phyloP scores from a whole-genome alignment of 768 basidiomycete species.

The Multifurca ochricompacta region DNA sequence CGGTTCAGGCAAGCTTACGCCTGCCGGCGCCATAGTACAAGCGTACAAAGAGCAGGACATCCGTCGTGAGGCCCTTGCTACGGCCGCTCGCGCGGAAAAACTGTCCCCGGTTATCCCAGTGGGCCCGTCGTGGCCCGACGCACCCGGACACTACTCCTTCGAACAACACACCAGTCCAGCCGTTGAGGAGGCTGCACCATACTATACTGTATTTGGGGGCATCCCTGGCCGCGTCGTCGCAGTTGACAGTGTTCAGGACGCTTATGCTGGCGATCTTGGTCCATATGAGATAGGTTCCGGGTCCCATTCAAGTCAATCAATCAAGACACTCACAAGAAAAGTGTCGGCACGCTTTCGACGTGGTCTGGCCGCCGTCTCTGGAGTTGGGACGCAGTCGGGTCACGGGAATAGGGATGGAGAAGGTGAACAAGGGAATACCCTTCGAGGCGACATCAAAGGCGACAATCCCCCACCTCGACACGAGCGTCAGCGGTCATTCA shows the following conservation, averaged over 20 bases:
- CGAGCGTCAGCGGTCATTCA: constrained; percentile 11
- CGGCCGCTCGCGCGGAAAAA: constrained; percentile 7
- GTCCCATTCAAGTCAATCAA: not conserved
- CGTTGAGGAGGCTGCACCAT: not conserved
- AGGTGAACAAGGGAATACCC: not conserved
- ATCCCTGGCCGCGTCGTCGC: constrained; percentile 7
- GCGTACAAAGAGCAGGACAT: constrained; percentile 20
- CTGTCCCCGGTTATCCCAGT: not conserved
- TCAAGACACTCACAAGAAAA: constrained; percentile 18
- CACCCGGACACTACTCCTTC: not conserved
- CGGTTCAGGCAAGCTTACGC: constrained; percentile 17
- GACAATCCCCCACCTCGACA: constrained; percentile 2
- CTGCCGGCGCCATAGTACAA: constrained; percentile 18
- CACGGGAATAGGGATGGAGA: not conserved
- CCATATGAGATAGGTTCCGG: not conserved
- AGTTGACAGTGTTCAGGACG: constrained; percentile 7
- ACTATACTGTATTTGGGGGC: not conserved
- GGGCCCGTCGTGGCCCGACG: not conserved
- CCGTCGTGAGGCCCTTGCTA: constrained; percentile 17
- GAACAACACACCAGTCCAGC: not conserved
- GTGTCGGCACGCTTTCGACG: constrained; percentile 14
- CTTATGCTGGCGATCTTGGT: not conserved
- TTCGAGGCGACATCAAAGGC: not conserved
- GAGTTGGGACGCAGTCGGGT: not conserved
- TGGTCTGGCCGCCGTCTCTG: not conserved